These are phyloP conservation scores for Parastagonospora nodorum DNA, from an alignment of 2,329 filamentous ascomycete genomes.

Conservation along the genomic window DNA sequence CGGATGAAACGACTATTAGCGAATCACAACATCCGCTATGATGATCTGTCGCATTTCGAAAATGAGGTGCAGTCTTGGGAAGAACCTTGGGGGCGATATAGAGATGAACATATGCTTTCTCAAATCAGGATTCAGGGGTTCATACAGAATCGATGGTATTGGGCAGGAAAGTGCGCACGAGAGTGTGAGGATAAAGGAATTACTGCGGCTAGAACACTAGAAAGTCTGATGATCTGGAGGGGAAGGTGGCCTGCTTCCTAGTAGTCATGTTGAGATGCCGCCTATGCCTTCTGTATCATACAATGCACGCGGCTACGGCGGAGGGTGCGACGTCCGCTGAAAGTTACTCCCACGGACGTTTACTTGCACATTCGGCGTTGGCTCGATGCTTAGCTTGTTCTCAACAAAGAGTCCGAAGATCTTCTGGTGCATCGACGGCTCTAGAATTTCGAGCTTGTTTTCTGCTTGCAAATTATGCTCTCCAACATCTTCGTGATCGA, in stretches of 20 bases:
- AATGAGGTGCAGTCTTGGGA: not conserved
- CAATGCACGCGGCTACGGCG: too few relatives aligned
- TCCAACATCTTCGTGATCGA: not conserved
- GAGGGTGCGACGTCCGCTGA: too few relatives aligned
- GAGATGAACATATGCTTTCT: not conserved
- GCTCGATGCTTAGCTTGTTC: too few relatives aligned
- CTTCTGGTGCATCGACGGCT: not conserved
- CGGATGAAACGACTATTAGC: not conserved
- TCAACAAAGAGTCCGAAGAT: not conserved
- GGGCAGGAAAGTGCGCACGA: too few relatives aligned
- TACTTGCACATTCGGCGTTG: too few relatives aligned
- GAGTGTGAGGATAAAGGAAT: not conserved
- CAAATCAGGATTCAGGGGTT: not conserved
- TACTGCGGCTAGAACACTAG: not conserved
- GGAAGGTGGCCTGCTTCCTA: not conserved
- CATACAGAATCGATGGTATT: not conserved
- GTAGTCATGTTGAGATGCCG: too few relatives aligned
- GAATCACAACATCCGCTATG: not conserved
- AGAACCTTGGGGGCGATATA: not conserved
- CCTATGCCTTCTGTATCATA: too few relatives aligned
- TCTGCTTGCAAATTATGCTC: not conserved
- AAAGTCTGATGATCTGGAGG: slow-evolving; percentile 1
- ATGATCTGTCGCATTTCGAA: not conserved
- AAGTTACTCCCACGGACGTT: too few relatives aligned
- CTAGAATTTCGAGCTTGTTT: not conserved